Percentiles rank a stretch among this genome's conserved stretches.
phyloP scores from a whole-genome alignment of 2,329 filamentous ascomycete genomes.

The Truncatella angustata region DNA sequence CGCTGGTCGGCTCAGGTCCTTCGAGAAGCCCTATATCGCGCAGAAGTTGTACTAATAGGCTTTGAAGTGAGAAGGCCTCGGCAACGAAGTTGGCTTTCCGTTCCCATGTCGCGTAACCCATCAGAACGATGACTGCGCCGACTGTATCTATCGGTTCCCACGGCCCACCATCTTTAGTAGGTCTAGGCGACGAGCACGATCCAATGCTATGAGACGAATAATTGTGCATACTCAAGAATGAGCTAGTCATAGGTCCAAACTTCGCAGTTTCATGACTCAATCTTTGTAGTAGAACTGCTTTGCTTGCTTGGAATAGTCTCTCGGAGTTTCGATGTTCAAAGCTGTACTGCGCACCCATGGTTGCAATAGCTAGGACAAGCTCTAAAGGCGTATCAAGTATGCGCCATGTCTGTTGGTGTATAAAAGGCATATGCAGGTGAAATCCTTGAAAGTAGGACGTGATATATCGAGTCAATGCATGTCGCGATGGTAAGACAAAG shows the following conservation, averaged over 20 bases:
- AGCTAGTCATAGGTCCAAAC: slow-evolving; percentile 23
- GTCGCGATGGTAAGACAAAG: slow-evolving; percentile 33
- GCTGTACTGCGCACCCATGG: slow-evolving; percentile 36
- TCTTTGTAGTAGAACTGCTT: slow-evolving; percentile 30
- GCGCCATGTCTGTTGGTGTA: slow-evolving; percentile 33
- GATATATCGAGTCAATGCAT: slow-evolving; percentile 33
- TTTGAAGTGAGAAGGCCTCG: slow-evolving; percentile 33
- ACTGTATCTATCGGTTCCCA: slow-evolving; percentile 33
- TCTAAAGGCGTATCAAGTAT: slow-evolving; percentile 30
- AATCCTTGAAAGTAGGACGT: slow-evolving; percentile 36
- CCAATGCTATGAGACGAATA: neutral
- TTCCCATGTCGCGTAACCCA: slow-evolving; percentile 39
- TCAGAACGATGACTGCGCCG: slow-evolving; percentile 32
- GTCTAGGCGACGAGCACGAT: neutral
- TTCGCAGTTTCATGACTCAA: slow-evolving; percentile 20
- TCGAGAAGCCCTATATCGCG: slow-evolving; percentile 33
- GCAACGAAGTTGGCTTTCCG: slow-evolving; percentile 28
- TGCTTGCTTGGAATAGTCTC: slow-evolving; percentile 31
- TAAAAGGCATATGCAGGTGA: slow-evolving; percentile 36
- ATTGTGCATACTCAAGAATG: slow-evolving; percentile 21
- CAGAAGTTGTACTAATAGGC: slow-evolving; percentile 30
- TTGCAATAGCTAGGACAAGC: slow-evolving; percentile 29
- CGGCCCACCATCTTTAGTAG: slow-evolving; percentile 12
- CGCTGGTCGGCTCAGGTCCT: slow-evolving; percentile 12
- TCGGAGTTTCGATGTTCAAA: slow-evolving; percentile 34